Base-by-base conservation (phyloP, 208 protist genomes). In the Herpetomonas tarakana region DNA sequence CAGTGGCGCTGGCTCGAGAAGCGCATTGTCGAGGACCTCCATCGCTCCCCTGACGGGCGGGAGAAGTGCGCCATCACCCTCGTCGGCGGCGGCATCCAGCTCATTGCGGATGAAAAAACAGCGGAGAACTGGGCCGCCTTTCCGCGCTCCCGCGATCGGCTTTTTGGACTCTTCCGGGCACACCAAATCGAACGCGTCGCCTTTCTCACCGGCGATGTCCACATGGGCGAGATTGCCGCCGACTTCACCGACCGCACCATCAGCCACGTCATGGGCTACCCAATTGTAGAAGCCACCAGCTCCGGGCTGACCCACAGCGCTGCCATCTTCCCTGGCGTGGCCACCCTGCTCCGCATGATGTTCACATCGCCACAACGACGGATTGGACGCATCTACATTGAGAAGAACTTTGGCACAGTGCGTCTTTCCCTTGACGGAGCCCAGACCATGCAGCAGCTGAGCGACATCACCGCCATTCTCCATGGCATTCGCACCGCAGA, bases 171-270 rank as follows among this genome's bases (percentile, higher is more conserved):
- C 11, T 57, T 92, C 39, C 74, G 71, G 2, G 46, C 47, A 4
- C 72, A 78, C 62, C 24, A 58, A 1, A 63, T 67, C 7, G 75
- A 87, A 59, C 79, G 87, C 18, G 81, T 85, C 1, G 74, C 83
- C n/a, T 87, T 96, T 44, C 50, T 96, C 14, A 84, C 76, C 12
- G 90, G 90, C 4, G 90, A 96, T 58, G 77, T 96, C 19, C 90
- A 96, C 70, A 62, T 94, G 51, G 84, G 82, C 4, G 90, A 96
- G 68, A 71, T 94, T 26, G 81, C 74, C 44, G 66, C 61, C 29
- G 86, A 90, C 70, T 67, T 72, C 46, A 76, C 74, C 14, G 21
- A 45, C 0, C 49, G 67, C 44, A 65, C 80, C 0, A 63, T 86
- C 19, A 2, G 30, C 22, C 54, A 58, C 12, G 65, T 65, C 24